phyloP scores from a whole-genome alignment of 768 basidiomycete genomes.

The Tylopilus sp. region DNA sequence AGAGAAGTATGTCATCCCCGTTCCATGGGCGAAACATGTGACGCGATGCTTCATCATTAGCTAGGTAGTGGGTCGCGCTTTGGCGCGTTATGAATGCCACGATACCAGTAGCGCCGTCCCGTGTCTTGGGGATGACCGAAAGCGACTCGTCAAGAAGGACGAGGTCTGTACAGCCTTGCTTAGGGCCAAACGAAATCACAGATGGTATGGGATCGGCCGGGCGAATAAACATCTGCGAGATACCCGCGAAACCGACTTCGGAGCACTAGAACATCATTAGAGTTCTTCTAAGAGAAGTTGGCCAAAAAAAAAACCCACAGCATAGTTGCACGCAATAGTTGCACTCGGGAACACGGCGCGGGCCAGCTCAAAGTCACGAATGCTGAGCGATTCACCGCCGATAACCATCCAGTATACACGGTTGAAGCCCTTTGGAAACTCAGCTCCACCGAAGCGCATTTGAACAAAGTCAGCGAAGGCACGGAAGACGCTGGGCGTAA shows the following conservation, averaged over 20 bases:
- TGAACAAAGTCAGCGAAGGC: conserved; percentile 28
- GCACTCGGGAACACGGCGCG: conserved; percentile 21
- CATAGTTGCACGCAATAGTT: conserved; percentile 31
- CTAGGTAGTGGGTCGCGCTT: conserved; percentile 28
- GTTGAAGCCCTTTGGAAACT: conserved; percentile 19
- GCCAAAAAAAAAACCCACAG: conserved; percentile 14
- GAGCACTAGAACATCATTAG: conserved; percentile 21
- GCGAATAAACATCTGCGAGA: conserved; percentile 29
- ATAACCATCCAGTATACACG: conserved; percentile 34
- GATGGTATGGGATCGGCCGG: conserved; percentile 26
- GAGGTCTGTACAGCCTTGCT: conserved; percentile 28
- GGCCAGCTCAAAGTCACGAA: conserved; percentile 26
- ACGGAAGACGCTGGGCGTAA: conserved; percentile 29
- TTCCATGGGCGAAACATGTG: conserved; percentile 30
- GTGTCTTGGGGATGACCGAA: conserved; percentile 19
- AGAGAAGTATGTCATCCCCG: conserved; percentile 22
- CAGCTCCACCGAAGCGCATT: conserved; percentile 17
- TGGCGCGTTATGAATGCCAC: conserved; percentile 26
- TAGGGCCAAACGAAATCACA: conserved; percentile 25
- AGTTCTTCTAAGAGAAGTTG: background rate
- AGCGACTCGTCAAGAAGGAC: conserved; percentile 25
- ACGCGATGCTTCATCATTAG: conserved; percentile 23
- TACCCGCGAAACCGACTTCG: conserved; percentile 30
- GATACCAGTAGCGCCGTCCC: conserved; percentile 25
- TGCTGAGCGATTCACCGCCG: conserved; percentile 27